Evolutionary conservation across 345 rosid species (phyloP), one percentile per base, ranked within the genome.

Genomic region (Camelina laxa): DNA sequence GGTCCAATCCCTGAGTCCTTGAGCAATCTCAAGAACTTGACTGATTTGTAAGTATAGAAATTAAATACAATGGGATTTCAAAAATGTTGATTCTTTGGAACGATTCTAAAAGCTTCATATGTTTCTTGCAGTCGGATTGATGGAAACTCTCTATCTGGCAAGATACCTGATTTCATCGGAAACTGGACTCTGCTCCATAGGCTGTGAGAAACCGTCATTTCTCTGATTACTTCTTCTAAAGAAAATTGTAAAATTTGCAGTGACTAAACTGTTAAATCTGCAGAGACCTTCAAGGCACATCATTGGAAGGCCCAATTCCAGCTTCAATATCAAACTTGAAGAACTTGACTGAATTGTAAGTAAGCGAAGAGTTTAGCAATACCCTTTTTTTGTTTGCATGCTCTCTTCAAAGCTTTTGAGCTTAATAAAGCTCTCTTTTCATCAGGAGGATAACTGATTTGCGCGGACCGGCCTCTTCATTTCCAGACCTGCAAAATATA

Each of bases 221-320:
- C 39, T 10, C 1, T 8, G 39, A 50, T 65, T 14, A 27, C 30
- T 27, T 27, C 5, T 19, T 45, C 8, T 45, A 42, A 56, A 2
- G 42, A 44, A 63, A 13, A 33, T 14, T 48, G 0, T 61, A 15
- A 16, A 31, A 24, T 19, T 44, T 53, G 14, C 5, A 27, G 30
- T 73, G 69, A 58, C 31, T 21, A 2, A 31, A 31, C 21, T 58
- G 13, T 55, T 50, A 11, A 60, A 39, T 53, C 4, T 79, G 57
- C 78, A 95, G 97, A 55, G 81, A 89, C 82, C 62, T 89, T 82
- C 92, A 95, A 69, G 97, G 99, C 22, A 87, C 96, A 57, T 83
- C 91, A 21, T 74, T 92, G 92, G 85, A 82, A 77, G 99, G 99
- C 22, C 97, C 99, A n/a, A 84, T 95, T 70, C 97, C 97, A 42